A percentile compares a stretch with the other conserved stretches of the same genome.
Evolutionary conservation across 2,329 filamentous ascomycete genomes (phyloP).

Genomic region (Phyllosticta citrichinensis): DNA sequence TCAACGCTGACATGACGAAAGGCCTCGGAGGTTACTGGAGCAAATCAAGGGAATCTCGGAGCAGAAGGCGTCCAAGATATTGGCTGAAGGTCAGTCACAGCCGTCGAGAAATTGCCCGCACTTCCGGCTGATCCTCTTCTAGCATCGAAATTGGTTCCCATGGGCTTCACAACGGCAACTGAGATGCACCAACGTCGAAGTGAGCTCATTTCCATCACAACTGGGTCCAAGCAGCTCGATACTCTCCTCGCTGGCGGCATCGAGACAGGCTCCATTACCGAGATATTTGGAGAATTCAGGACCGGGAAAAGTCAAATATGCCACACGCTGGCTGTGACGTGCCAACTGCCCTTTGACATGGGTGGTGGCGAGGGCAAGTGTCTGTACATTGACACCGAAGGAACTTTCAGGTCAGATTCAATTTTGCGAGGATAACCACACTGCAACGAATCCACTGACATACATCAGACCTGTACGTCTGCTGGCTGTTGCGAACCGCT

Average conservation of each 20-base stretch:
- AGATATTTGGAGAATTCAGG: slow-evolving; percentile 95
- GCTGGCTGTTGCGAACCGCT: slow-evolving; percentile 85
- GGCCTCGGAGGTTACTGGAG: slow-evolving; percentile 65
- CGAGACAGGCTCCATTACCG: slow-evolving; percentile 95
- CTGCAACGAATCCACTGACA: neutral
- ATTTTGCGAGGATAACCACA: neutral
- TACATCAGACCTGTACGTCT: slow-evolving; percentile 67
- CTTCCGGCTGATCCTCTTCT: slow-evolving; percentile 10
- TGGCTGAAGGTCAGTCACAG: slow-evolving; percentile 66
- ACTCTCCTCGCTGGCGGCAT: slow-evolving; percentile 89
- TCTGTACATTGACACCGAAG: slow-evolving; percentile 96
- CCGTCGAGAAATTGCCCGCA: neutral
- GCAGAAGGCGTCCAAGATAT: slow-evolving; percentile 85
- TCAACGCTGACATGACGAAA: slow-evolving; percentile 25
- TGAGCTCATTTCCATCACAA: slow-evolving; percentile 95
- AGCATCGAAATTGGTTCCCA: slow-evolving; percentile 94
- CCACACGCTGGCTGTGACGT: slow-evolving; percentile 96
- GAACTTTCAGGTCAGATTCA: slow-evolving; percentile 59
- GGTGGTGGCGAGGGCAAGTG: slow-evolving; percentile 97
- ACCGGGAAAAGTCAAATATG: slow-evolving; percentile 99
- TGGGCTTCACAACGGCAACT: slow-evolving; percentile 97
- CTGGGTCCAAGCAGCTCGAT: slow-evolving; percentile 93
- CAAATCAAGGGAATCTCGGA: slow-evolving; percentile 98
- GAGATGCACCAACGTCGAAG: slow-evolving; percentile 97
- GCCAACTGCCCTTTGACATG: slow-evolving; percentile 97